Evolutionary conservation across 306 rosid genomes (phyloP).

Genomic region (Oxytropis ochrocephala): DNA sequence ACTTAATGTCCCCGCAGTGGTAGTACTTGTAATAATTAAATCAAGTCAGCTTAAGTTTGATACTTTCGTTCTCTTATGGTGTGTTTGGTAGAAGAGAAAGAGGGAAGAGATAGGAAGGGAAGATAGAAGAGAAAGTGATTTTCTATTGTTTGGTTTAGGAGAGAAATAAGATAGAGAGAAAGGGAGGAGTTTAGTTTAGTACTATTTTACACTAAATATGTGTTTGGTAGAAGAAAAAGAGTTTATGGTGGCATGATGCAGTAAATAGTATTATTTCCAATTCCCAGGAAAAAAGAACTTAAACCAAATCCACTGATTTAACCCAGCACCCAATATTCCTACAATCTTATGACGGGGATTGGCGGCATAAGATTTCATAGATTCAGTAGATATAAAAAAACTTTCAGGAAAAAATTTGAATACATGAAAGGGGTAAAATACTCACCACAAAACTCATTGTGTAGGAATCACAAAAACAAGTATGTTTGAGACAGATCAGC

Average conservation of each 20-base stretch:
- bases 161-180: too few species aligned
- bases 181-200: too few species aligned
- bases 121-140: too few species aligned
- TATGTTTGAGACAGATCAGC: conserved; percentile 31
- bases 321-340: neutral
- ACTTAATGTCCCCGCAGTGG: neutral
- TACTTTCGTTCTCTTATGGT: neutral
- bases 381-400: neutral
- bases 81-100: too few species aligned
- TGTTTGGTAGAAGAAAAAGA: too few species aligned
- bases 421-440: conserved; percentile 3
- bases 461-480: neutral
- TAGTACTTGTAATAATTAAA: conserved; percentile 3
- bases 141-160: too few species aligned
- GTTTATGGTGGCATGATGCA: too few species aligned
- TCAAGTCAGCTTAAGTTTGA: neutral
- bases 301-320: neutral
- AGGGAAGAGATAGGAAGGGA: too few species aligned
- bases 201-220: too few species aligned
- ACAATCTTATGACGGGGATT: neutral
- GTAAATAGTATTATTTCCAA: too few species aligned
- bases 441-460: conserved; percentile 30
- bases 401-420: neutral
- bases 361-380: neutral
- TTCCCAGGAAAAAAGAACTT: neutral